Evolutionary conservation across 768 basidiomycete species (phyloP), one percentile per base, ranked within the genome.

Genomic region (Podaxis sp.): DNA sequence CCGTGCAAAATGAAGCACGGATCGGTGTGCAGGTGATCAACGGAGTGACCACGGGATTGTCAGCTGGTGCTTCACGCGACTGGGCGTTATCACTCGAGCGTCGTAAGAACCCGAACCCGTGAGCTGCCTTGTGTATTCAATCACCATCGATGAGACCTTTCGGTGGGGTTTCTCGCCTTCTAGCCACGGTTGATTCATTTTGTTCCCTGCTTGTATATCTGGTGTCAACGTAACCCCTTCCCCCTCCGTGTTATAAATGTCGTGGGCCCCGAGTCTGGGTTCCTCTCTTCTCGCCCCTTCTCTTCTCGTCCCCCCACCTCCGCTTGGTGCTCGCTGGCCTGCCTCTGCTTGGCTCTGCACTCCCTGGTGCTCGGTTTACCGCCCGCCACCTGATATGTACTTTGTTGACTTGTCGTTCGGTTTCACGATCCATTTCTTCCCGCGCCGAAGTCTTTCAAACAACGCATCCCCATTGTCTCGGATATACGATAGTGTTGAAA

Each of bases 171-270:
- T 37, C 24, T 37, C 38, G 37, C 19, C 29, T 55, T 55, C 54
- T 55, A 22, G 52, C 19, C 37, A 24, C 3, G 49, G 11, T 22
- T 50, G 49, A 22, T 50, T 40, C 38, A 24, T 55, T 55, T 25
- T 40, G n/a, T 55, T 19, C 19, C n/a, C 6, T 40, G n/a, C 8
- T 40, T 22, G 15, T 12, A n/a, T 24, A 7, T 24, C 33, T 38
- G 54, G 11, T 19, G 54, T 40, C 54, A 55, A 55, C 54, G 36
- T 55, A 55, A 65, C 43, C 66, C 62, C 65, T 61, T 60, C 62
- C 50, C 33, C 59, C 55, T 33, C 29, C 11, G 38, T 65, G 58
- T 59, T 69, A 69, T 69, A 69, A 69, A 69, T 46, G 43, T 65
- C 50, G 22, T 47, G 60, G 59, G 57, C 59, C 49, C 54, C 51